These are phyloP conservation scores for Juncus inflexus DNA, from an alignment of 176 grass and related monocot genomes.

Conservation along the genomic window DNA sequence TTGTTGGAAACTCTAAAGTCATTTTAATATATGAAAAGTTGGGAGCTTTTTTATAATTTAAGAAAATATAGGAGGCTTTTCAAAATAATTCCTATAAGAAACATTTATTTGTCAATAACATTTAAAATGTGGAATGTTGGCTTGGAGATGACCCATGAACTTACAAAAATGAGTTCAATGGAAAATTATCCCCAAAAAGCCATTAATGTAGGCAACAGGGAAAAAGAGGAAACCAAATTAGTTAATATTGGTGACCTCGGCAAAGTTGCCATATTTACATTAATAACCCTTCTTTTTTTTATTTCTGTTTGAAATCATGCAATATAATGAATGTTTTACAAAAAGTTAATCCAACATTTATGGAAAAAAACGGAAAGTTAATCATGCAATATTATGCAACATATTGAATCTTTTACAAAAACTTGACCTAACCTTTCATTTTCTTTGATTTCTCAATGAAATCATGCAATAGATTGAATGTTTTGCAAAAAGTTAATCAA, in stretches of 20 bases:
- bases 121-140: background rate
- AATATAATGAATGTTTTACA: background rate
- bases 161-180: background rate
- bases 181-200: background rate
- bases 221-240: slow-evolving; percentile 23
- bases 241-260: slow-evolving; percentile 18
- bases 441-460: background rate
- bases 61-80: too few species aligned
- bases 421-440: background rate
- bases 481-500: background rate
- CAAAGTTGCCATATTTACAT: slow-evolving; percentile 14
- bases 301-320: background rate
- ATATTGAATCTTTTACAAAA: background rate
- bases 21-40: too few species aligned
- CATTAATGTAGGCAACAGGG: slow-evolving; percentile 20
- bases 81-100: too few species aligned
- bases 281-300: background rate
- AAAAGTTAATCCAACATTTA: background rate
- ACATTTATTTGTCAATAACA: too few species aligned
- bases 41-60: too few species aligned
- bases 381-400: background rate
- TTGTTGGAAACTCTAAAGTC: too few species aligned
- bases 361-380: too few species aligned
- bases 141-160: slow-evolving; percentile 9
- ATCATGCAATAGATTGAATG: background rate